Conservation (phyloP, 1,284 basidiomycete genomes). For the Leccinum colubrinum region DNA sequence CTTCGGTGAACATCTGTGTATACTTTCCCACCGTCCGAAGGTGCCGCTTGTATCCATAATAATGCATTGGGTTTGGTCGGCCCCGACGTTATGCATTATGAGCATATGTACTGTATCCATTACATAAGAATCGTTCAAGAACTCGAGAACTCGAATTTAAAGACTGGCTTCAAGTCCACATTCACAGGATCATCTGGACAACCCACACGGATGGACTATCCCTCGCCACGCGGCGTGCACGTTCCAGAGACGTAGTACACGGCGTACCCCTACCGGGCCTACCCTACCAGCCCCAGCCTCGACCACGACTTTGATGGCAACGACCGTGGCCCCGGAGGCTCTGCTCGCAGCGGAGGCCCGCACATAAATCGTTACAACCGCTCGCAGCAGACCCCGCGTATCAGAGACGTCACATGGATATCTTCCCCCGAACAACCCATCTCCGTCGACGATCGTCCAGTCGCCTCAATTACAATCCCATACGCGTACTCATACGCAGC, state of each 20-base stretch:
- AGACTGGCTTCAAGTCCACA: no score
- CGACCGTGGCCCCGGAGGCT: background rate
- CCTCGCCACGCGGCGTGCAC: no score
- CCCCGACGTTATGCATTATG: no score
- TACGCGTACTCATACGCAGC: background rate
- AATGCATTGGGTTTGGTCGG: no score
- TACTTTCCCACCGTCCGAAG: no score
- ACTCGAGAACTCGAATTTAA: no score
- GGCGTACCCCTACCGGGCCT: background rate
- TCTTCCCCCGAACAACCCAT: constrained; percentile 15
- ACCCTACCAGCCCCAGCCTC: constrained; percentile 1
- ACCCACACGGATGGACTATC: no score
- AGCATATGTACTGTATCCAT: no score
- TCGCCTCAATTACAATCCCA: background rate
- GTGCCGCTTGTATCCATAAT: no score
- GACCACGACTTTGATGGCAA: constrained; percentile 3
- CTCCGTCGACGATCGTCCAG: background rate
- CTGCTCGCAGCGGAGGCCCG: background rate
- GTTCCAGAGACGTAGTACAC: no score
- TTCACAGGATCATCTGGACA: no score
- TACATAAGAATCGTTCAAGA: background rate
- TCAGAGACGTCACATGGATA: constrained; percentile 25
- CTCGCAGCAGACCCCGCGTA: constrained; percentile 20
- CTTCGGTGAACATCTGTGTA: no score
- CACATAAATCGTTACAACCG: constrained; percentile 25